Base-by-base conservation (phyloP, 73 alveolate genomes). In the Paramecium biaurelia region DNA sequence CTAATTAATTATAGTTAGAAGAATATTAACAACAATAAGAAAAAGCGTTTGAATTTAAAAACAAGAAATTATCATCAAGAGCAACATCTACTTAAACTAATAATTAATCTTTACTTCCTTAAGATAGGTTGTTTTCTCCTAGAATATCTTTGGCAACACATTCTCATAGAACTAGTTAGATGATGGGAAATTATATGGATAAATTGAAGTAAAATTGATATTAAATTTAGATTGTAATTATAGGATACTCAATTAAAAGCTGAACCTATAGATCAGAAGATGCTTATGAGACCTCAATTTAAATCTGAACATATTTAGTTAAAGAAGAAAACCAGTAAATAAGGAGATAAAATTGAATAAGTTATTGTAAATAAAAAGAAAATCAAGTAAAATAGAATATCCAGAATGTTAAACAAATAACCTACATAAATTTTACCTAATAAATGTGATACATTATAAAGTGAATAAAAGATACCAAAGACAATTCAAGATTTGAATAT, bases 61-160 rank as follows among this genome's bases (percentile, higher is more conserved):
- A 45, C 23, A 41, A 8, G 23, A 76, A 38, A 15, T n/a, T 35
- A 21, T 76, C 43, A 41, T 42, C 90, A 42, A 76, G 90, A 76
- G 90, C 90, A 20, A 24, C 90, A 15, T 42, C 74, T 8, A 41
- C 90, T 41, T 42, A 76, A 18, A 41, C 21, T 10, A 72, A n/a
- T n/a, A n/a, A 72, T 38, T 35, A 32, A 35, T 72, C 56, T 2
- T 10, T 72, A 4, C 58, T 72, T 2, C 14, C 58, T 8, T 38
- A 72, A 38, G 90, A 76, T 41, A 76, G n/a, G 30, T 8, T 76
- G 7, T 76, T 76, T 32, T 76, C 90, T 1, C 90, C 90, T 42
- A 15, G 90, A 42, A 9, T 42, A 10, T 42, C 68, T 0, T 1
- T 41, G 14, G 37, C 67, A 7, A 24, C 10, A 5, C 41, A 38